Evolutionary conservation across 202 grass and related monocot species (phyloP), one percentile per base, ranked within the genome.

Genomic region (Setaria italica): DNA sequence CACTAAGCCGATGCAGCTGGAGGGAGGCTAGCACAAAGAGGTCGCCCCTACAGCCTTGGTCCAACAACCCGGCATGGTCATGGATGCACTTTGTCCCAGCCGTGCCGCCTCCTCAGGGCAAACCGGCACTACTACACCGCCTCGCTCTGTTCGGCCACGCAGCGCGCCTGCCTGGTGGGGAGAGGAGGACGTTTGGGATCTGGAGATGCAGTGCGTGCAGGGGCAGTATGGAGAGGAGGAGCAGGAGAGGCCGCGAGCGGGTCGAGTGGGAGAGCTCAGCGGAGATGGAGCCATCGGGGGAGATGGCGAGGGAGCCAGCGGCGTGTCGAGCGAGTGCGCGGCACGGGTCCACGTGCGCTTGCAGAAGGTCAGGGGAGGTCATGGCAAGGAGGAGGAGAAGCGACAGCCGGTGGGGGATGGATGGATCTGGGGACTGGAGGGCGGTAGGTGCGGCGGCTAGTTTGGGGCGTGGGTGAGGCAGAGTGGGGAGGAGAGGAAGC

Each of bases 121-220:
- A 25, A 25, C 25, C 25, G 25, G 25, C 25, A 25, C 25, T 25
- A 25, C 25, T 25, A 25, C 25, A 25, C 25, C 25, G 25, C 25
- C 25, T 25, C 25, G 25, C 25, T 25, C 25, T 25, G 25, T 25
- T 25, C 25, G 25, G 25, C 25, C 25, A 25, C 25, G 25, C 25
- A 25, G 25, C 25, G 25, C 25, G 25, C 25, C 25, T 25, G 25
- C 25, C 25, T 25, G 25, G 25, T 25, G 25, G 25, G 25, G 25
- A 25, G 30, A 98, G 69, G 47, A 98, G 91, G 11, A 95, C 95
- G 47, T 95, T 89, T 9, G 95, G 95, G 55, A 98, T 96, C 87
- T 99, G 90, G 58, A 99, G 80, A 51, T 90, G 87, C 68, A 99
- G 82, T 17, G 88, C 78, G 32, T 84, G 85, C 30, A 89, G 86